Evolutionary conservation across 768 basidiomycete genomes (phyloP), one percentile per base, ranked within the genome.

Genomic region (Phylloporus sp.): DNA sequence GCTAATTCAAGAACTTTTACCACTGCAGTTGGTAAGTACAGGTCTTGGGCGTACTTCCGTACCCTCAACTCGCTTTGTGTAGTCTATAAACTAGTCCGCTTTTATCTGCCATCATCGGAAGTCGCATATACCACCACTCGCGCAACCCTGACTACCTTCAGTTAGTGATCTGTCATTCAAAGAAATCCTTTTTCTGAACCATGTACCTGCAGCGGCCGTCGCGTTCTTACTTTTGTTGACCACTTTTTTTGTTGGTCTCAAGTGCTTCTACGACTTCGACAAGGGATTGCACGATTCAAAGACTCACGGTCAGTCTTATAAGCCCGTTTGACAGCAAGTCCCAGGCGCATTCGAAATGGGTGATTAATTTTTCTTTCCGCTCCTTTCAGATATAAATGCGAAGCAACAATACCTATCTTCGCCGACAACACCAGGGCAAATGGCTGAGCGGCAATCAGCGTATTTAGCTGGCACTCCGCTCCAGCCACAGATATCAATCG

Each of bases 61-160:
- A 39, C 22, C 24, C 37, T 47, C 34, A 49, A 26, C 18, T 33
- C 1, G 10, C n/a, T 36, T 49, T 18, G 41, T 22, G 11, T 35
- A 90, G 85, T 91, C 40, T 92, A 84, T 65, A 92, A 92, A 60
- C 75, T 92, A n/a, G 79, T 83, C 49, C 81, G 90, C 18, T 87
- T 91, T 70, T 92, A 86, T 60, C 68, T 79, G 21, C 86, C 87
- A 4, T 50, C 58, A 4, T 80, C 84, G 7, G 53, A 64, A 37
- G 54, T 32, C 1, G 70, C 75, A 52, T 92, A 92, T 57, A 56
- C 64, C 20, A 80, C 86, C n/a, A 90, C 89, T 17, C 75, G 89
- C 42, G 82, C 80, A 42, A 87, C 90, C 8, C 70, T 92, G 11
- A 89, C 88, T 5, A 74, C 81, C 24, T 92, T 91, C 72, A 87